Evolutionary conservation across 495 filamentous ascomycete species (phyloP), one percentile per base, ranked within the genome.

Genomic region (Geopyxis carbonaria): DNA sequence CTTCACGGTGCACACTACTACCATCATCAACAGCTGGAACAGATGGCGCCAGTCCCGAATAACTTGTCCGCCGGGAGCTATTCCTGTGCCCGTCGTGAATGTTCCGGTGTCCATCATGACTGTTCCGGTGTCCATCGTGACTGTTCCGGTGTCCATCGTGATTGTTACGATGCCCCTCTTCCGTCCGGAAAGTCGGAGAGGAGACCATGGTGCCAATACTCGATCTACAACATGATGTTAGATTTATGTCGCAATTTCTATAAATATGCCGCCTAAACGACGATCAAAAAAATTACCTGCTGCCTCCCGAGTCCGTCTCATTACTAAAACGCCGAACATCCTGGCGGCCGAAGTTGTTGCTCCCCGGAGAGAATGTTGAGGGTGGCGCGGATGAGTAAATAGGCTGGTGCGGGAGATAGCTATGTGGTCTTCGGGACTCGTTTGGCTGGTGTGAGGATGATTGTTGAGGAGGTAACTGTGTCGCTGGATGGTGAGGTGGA

Each of bases 201-300:
- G 51, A 46, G 27, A 55, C 44, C 46, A 55, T 55, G 9, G 51
- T 45, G 36, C 34, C 46, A 21, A 44, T 25, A 38, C 50, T 55
- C 29, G 51, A 38, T 34, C 51, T 53, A 40, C 16, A 15, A 24
- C 8, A 51, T 30, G 20, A 34, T 28, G 40, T 16, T 19, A 42
- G 38, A 20, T 18, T 18, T 1, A 19, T 22, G 30, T 34, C 15
- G 21, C 18, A 22, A 37, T 14, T 35, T 11, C 29, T 34, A 21
- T 22, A 43, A 50, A 35, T 35, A 35, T 35, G 22, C n/a, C 15
- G 20, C 19, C n/a, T n/a, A n/a, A n/a, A n/a, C n/a, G n/a, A 20
- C 19, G 6, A 19, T 20, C 50, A 38, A 28, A 23, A 35, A 36
- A 11, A 22, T 8, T 46, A 50, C 51, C 50, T 54, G 48, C 50